Evolutionary conservation across 1,284 basidiomycete genomes (phyloP), one percentile per base, ranked within the genome.

Genomic region (Prillingera fragicola): DNA sequence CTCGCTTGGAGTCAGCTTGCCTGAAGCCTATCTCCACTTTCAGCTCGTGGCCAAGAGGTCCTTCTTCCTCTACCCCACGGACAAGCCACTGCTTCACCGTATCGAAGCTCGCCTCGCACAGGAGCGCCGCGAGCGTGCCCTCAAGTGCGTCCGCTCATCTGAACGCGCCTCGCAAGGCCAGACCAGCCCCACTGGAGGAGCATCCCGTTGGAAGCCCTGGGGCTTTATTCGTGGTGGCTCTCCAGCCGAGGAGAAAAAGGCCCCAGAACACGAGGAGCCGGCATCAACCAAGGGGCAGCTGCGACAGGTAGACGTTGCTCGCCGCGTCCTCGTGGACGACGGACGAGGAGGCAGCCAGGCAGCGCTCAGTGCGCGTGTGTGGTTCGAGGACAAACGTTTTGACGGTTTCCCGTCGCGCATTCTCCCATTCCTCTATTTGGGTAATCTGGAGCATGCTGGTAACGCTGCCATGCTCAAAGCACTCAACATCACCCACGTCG

Each of bases 341-440:
- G 58, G 57, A 31, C 29, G 31, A 4, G 59, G 56, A 15, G 56
- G 52, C 12, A 59, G 50, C 35, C 46, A 47, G 39, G 50, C 33
- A n/a, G 53, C 51, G 25, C 45, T 41, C 37, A 55, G 53, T 38
- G 62, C 60, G 54, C 80, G 84, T 67, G 77, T 82, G 9, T 97
- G 92, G 92, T 95, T 96, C 71, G 84, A 89, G 59, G 87, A 91
- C 68, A 77, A 81, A 28, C 74, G 87, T 48, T 98, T 97, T 66
- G 91, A 98, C 63, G 92, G 92, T 55, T 92, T 98, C 73, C 92
- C 94, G 7, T 91, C 87, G 60, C 79, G 91, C 24, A 91, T 98
- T 54, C 70, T 96, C 49, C 88, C 89, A 31, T 94, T 90, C 74
- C 77, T 98, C 60, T 98, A 97, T 73, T 80, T 98, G 35, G 92